These are phyloP conservation scores for Nakazawaea ishiwadae DNA, from an alignment of 805 yeast genomes.

Conservation along the genomic window DNA sequence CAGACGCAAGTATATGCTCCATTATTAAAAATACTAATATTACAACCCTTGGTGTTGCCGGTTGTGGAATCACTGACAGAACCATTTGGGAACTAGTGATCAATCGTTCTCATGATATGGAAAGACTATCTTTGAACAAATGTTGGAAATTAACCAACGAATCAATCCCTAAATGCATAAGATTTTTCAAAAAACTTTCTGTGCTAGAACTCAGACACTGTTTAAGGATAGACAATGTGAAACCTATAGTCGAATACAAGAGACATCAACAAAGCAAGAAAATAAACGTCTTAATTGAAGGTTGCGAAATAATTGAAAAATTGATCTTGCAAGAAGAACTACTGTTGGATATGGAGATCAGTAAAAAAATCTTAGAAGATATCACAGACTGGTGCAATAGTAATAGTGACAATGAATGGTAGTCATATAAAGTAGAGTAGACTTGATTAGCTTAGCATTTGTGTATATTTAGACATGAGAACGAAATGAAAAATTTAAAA, in stretches of 20 bases:
- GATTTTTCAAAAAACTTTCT: slow-evolving; percentile 50
- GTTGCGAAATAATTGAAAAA: slow-evolving; percentile 65
- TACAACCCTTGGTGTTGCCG: slow-evolving; percentile 81
- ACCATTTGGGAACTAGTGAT: slow-evolving; percentile 77
- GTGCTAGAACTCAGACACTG: slow-evolving; percentile 77
- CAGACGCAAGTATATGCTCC: slow-evolving; percentile 62
- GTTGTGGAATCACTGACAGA: slow-evolving; percentile 74
- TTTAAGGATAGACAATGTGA: slow-evolving; percentile 48
- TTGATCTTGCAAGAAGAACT: slow-evolving; percentile 59
- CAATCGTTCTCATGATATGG: slow-evolving; percentile 44
- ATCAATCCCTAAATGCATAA: slow-evolving; percentile 29
- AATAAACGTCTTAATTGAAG: slow-evolving; percentile 61
- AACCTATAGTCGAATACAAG: slow-evolving; percentile 66
- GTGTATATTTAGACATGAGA: not conserved
- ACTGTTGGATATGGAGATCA: slow-evolving; percentile 49
- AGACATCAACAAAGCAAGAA: slow-evolving; percentile 39
- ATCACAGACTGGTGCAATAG: slow-evolving; percentile 60
- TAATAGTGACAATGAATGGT: slow-evolving; percentile 35
- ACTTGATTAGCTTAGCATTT: no score
- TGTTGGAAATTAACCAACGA: slow-evolving; percentile 40
- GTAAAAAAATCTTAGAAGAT: slow-evolving; percentile 57
- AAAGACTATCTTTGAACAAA: slow-evolving; percentile 70
- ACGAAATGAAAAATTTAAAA: not conserved
- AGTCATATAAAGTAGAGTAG: no score
- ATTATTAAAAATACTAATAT: slow-evolving; percentile 54